Percentiles rank a stretch among this genome's conserved stretches.
Evolutionary conservation across 352 stramenopile genomes (phyloP).

Genomic region (Pythium scleroteichum): DNA sequence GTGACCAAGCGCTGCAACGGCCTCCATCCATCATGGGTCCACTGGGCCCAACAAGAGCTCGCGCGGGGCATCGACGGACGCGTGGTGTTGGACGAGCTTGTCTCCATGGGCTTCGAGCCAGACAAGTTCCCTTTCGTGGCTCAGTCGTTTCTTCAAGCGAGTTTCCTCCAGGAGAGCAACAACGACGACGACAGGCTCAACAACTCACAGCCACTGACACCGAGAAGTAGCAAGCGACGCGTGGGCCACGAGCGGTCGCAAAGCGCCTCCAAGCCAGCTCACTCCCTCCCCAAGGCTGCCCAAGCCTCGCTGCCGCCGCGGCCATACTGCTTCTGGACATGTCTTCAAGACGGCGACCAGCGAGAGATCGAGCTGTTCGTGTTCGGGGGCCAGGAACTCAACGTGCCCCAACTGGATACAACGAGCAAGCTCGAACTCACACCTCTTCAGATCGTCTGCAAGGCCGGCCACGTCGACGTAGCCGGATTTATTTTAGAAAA

Average conservation of each 20-base stretch:
- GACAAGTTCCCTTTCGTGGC: conserved; percentile 56
- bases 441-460: conserved; percentile 60
- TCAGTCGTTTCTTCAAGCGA: conserved; percentile 40
- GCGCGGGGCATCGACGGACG: conserved; percentile 56
- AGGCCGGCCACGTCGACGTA: conserved; percentile 41
- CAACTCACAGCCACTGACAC: conserved; percentile 7
- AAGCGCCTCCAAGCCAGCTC: neutral
- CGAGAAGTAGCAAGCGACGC: conserved; percentile 8
- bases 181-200: neutral
- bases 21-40: conserved; percentile 61
- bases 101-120: conserved; percentile 47
- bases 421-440: conserved; percentile 35
- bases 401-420: conserved; percentile 37
- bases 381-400: conserved; percentile 59
- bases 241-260: conserved; percentile 8
- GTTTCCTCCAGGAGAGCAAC: conserved; percentile 18
- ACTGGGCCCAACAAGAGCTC: conserved; percentile 68
- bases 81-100: conserved; percentile 57
- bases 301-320: neutral
- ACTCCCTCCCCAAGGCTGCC: conserved; percentile 6
- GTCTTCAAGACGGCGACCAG: conserved; percentile 45
- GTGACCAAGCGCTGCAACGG: conserved; percentile 20
- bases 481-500: conserved; percentile 48
- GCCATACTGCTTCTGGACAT: conserved; percentile 48
- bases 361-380: conserved; percentile 67